Evolutionary conservation across 768 basidiomycete species (phyloP).

Genomic region (Mycena belliarum): DNA sequence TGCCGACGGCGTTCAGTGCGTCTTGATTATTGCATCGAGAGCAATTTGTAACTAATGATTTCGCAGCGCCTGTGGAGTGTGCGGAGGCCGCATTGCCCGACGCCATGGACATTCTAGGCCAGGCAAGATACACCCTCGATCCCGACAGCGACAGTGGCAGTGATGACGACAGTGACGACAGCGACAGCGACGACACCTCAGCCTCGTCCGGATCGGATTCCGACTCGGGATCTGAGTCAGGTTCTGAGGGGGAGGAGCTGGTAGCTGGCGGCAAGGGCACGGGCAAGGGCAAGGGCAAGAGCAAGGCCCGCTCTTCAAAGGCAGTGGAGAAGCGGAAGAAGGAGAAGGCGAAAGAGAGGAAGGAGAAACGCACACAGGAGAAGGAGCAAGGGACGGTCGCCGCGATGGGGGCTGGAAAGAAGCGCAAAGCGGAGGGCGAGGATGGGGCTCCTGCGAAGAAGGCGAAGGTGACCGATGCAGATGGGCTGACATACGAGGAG

Average conservation of each 20-base stretch:
- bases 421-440: background rate
- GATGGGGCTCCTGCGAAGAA: background rate
- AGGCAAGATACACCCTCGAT: background rate
- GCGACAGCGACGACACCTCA: background rate
- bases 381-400: background rate
- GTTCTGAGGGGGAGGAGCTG: background rate
- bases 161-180: background rate
- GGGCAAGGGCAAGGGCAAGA: background rate
- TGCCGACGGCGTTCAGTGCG: slow-evolving; percentile 5
- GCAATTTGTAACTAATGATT: background rate
- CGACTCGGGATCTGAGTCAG: background rate
- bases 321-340: too few relatives aligned
- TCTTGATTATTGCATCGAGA: background rate
- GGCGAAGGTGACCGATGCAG: background rate
- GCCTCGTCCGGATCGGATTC: background rate
- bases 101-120: background rate
- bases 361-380: background rate
- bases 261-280: too few relatives aligned
- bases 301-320: too few relatives aligned
- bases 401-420: background rate
- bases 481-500: background rate
- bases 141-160: background rate
- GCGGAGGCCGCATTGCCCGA: background rate
- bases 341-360: background rate
- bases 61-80: background rate